These are phyloP conservation scores for Lablab purpureus DNA, from an alignment of 306 rosid species.

Conservation along the genomic window DNA sequence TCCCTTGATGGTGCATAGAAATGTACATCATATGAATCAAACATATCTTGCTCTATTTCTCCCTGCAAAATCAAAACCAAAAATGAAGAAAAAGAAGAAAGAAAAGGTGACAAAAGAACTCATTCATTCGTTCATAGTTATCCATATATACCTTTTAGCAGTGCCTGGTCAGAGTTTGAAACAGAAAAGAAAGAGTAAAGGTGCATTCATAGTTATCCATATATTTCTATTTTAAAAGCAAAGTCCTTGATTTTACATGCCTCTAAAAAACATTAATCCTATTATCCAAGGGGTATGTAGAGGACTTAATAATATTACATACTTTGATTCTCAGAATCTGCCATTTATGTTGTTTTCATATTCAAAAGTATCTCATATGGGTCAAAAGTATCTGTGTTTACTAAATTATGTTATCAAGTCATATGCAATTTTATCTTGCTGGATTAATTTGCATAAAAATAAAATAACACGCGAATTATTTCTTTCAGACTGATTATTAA, in stretches of 20 bases:
- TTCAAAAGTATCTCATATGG: background rate
- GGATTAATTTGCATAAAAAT: background rate
- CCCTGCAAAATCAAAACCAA: slow-evolving; percentile 56
- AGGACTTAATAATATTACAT: background rate
- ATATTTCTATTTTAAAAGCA: background rate
- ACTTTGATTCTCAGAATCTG: background rate
- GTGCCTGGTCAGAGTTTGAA: background rate
- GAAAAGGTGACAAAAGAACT: background rate
- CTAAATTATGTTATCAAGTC: background rate
- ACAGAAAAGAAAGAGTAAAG: slow-evolving; percentile 5
- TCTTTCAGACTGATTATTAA: background rate
- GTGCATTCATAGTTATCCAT: background rate
- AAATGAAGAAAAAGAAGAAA: background rate
- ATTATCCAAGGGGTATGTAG: background rate
- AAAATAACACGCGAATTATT: background rate
- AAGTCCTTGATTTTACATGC: background rate
- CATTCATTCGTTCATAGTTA: background rate
- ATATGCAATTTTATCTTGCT: background rate
- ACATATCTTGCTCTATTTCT: slow-evolving; percentile 66
- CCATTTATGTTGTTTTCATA: background rate
- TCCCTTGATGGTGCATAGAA: slow-evolving; percentile 89
- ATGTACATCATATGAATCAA: slow-evolving; percentile 87
- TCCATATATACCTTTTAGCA: background rate
- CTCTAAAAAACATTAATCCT: too few relatives aligned
- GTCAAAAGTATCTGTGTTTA: background rate